A percentile compares a stretch with the other conserved stretches of the same genome.
These are phyloP conservation scores for Globisporangium takayamanum DNA, from an alignment of 352 stramenopile genomes.

Conservation along the genomic window DNA sequence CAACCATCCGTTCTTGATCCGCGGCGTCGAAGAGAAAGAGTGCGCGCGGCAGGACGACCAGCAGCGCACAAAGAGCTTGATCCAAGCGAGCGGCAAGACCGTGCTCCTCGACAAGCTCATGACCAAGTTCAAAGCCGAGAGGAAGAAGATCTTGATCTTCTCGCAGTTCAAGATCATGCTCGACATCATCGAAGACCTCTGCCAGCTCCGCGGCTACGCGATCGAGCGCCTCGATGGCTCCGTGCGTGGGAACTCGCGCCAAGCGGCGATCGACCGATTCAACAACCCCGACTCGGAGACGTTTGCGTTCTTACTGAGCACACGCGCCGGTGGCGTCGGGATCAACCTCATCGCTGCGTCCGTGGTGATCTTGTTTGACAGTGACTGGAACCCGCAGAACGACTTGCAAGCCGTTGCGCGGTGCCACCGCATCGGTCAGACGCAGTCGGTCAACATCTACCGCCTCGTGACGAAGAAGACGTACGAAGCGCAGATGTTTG, in stretches of 20 bases:
- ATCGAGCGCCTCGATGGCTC: slow-evolving; percentile 97
- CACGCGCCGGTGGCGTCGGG: slow-evolving; percentile 94
- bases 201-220: slow-evolving; percentile 67
- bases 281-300: slow-evolving; percentile 91
- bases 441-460: slow-evolving; percentile 99
- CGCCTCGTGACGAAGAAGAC: slow-evolving; percentile 98
- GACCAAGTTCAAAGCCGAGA: slow-evolving; percentile 93
- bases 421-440: slow-evolving; percentile 99
- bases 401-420: slow-evolving; percentile 97
- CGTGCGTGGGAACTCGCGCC: slow-evolving; percentile 94
- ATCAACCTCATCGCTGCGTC: slow-evolving; percentile 94
- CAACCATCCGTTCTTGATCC: slow-evolving; percentile 99
- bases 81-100: slow-evolving; percentile 94
- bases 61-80: slow-evolving; percentile 64
- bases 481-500: slow-evolving; percentile 99
- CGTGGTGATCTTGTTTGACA: slow-evolving; percentile 89
- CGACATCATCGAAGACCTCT: slow-evolving; percentile 92
- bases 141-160: slow-evolving; percentile 99
- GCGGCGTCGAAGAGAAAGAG: slow-evolving; percentile 97
- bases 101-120: slow-evolving; percentile 99
- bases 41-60: slow-evolving; percentile 69
- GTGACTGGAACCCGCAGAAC: slow-evolving; percentile 99
- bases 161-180: slow-evolving; percentile 99
- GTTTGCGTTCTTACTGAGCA: slow-evolving; percentile 97
- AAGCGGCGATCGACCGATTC: slow-evolving; percentile 98